Evolutionary conservation across 2,329 filamentous ascomycete species (phyloP).

Genomic region (Byssoonygena ceratinophila): DNA sequence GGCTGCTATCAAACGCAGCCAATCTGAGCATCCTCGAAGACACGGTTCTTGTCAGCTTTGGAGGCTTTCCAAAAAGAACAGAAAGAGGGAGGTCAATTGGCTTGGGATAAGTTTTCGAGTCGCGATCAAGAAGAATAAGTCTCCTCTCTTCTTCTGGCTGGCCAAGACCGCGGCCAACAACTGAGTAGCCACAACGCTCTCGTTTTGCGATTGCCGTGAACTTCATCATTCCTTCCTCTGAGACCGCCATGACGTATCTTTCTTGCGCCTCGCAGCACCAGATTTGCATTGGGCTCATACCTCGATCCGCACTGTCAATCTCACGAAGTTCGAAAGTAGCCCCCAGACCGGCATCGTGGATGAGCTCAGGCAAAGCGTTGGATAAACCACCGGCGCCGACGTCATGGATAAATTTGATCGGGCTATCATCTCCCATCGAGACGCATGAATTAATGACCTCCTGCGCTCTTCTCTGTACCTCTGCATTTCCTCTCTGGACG

Average conservation of each 20-base stretch:
- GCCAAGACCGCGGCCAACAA: constrained; percentile 67
- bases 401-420: constrained; percentile 95
- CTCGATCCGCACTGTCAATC: constrained; percentile 76
- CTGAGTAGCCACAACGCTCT: constrained; percentile 84
- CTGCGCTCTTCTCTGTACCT: constrained; percentile 89
- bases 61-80: constrained; percentile 75
- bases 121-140: constrained; percentile 70
- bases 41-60: constrained; percentile 67
- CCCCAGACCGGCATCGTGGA: constrained; percentile 82
- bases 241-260: constrained; percentile 84
- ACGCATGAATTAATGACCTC: constrained; percentile 96
- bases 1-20: constrained; percentile 61
- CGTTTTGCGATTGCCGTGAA: constrained; percentile 61
- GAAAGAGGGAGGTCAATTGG: constrained; percentile 87
- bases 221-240: constrained; percentile 63
- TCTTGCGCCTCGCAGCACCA: constrained; percentile 98
- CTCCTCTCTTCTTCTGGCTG: constrained; percentile 56
- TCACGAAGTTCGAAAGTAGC: constrained; percentile 91
- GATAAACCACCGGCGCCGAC: constrained; percentile 87
- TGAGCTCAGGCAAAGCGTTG: constrained; percentile 75
- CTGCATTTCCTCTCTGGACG: constrained; percentile 92
- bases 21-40: constrained; percentile 58
- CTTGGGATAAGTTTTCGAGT: constrained; percentile 60
- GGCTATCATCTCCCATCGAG: constrained; percentile 70
- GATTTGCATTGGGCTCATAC: constrained; percentile 92